Conservation (phyloP, 352 stramenopile genomes). For the Globisporangium uncinulatum region DNA sequence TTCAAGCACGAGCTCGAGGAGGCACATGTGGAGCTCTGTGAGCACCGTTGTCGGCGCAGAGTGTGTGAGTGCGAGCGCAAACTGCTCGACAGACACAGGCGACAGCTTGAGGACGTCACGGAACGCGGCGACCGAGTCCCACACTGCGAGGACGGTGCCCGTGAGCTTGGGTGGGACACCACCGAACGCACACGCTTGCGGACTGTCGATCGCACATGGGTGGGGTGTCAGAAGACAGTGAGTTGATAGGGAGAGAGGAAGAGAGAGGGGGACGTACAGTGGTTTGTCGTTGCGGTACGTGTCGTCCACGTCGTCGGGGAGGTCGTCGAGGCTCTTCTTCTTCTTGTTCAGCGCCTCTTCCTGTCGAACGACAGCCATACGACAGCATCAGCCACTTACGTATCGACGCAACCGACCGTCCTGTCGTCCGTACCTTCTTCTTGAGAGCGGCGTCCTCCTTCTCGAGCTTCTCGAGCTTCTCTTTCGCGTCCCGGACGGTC, state of each 20-base stretch:
- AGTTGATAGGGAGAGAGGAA: neutral
- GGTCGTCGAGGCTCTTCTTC: conserved; percentile 51
- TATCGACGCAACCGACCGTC: neutral
- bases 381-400: neutral
- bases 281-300: conserved; percentile 44
- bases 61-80: conserved; percentile 42
- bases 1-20: conserved; percentile 76
- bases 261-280: conserved; percentile 33
- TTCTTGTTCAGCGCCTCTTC: conserved; percentile 83
- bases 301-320: conserved; percentile 35
- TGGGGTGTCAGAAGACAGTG: neutral
- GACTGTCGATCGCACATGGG: conserved; percentile 17
- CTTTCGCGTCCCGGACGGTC: conserved; percentile 67
- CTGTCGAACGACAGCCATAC: conserved; percentile 5
- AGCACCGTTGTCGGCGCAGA: conserved; percentile 41
- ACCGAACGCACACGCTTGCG: conserved; percentile 45
- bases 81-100: conserved; percentile 58
- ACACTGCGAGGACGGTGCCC: conserved; percentile 59
- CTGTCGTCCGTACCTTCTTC: conserved; percentile 35
- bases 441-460: conserved; percentile 74
- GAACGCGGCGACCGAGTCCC: conserved; percentile 81
- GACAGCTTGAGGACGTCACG: conserved; percentile 51
- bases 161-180: conserved; percentile 38
- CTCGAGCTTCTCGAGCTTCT: conserved; percentile 83
- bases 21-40: conserved; percentile 80